Evolutionary conservation across 2,329 filamentous ascomycete species (phyloP).

Genomic region (Nothopassalora personata): DNA sequence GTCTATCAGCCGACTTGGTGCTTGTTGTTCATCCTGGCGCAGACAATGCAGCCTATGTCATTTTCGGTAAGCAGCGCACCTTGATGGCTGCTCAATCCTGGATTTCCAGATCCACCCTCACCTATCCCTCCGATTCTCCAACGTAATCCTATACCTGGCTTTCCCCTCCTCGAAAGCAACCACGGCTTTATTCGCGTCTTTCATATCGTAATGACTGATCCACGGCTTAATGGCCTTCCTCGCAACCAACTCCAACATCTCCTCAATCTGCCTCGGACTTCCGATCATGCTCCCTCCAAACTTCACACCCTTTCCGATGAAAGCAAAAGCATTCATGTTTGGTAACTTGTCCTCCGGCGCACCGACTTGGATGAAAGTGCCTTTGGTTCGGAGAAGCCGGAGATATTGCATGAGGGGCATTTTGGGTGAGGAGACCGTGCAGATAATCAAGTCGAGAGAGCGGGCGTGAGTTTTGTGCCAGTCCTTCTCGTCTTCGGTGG

Average conservation of each 20-base stretch:
- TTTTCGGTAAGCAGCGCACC: too few species aligned
- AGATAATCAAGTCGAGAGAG: slow-evolving; percentile 55
- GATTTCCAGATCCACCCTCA: neutral
- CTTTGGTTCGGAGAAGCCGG: slow-evolving; percentile 52
- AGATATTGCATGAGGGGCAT: slow-evolving; percentile 63
- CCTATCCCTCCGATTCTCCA: slow-evolving; percentile 17
- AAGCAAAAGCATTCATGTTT: slow-evolving; percentile 50
- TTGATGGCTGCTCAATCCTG: too few species aligned
- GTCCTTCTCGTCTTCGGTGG: slow-evolving; percentile 53
- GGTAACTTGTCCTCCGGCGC: slow-evolving; percentile 54
- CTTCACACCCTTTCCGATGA: slow-evolving; percentile 53
- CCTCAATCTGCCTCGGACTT: slow-evolving; percentile 52
- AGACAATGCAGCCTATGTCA: too few species aligned
- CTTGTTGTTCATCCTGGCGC: too few species aligned
- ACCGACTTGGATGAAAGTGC: slow-evolving; percentile 62
- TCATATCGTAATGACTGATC: slow-evolving; percentile 58
- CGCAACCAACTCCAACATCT: slow-evolving; percentile 58
- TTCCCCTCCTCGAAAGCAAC: slow-evolving; percentile 55
- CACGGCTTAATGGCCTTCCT: slow-evolving; percentile 55
- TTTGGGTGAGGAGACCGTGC: slow-evolving; percentile 52
- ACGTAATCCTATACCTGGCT: slow-evolving; percentile 39
- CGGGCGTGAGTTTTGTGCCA: slow-evolving; percentile 54
- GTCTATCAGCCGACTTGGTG: too few species aligned
- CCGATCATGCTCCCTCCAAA: slow-evolving; percentile 47
- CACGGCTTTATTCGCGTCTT: slow-evolving; percentile 53